A percentile compares a stretch with the other conserved stretches of the same genome.
phyloP scores from a whole-genome alignment of 805 yeast genomes.

The Suhomyces kilbournensis region DNA sequence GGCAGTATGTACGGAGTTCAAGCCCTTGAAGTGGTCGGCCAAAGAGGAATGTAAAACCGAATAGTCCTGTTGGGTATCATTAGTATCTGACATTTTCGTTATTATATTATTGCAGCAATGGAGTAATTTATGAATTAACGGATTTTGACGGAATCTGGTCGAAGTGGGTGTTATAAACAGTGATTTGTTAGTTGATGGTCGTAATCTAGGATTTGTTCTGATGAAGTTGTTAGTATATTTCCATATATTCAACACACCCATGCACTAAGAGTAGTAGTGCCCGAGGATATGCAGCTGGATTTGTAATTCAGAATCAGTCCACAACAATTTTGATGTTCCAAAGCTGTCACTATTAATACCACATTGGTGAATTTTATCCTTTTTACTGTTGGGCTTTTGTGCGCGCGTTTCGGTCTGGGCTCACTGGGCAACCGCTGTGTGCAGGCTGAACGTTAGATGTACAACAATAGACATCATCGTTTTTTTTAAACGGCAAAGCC shows the following conservation, averaged over 20 bases:
- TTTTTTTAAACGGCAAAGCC: not conserved
- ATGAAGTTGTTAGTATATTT: not conserved
- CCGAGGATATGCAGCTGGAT: not conserved
- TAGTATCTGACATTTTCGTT: constrained; percentile 6
- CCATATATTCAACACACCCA: constrained; percentile 2
- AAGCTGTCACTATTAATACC: not conserved
- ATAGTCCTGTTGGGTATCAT: constrained; percentile 17
- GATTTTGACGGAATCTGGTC: not conserved
- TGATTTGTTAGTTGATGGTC: not conserved
- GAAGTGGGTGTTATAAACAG: not conserved
- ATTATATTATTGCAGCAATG: not conserved
- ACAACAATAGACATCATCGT: not conserved
- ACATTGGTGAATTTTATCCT: not conserved
- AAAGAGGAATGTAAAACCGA: constrained; percentile 35
- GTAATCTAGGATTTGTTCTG: not conserved
- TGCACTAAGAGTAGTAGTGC: not conserved
- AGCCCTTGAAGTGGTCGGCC: constrained; percentile 77
- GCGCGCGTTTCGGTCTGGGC: not conserved
- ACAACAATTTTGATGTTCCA: not conserved
- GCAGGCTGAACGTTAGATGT: not conserved
- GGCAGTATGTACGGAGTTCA: constrained; percentile 72
- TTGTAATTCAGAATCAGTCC: not conserved
- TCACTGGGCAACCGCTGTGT: not conserved
- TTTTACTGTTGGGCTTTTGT: not conserved
- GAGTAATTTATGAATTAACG: not conserved